Percentiles rank a stretch among this genome's conserved stretches.
phyloP scores from a whole-genome alignment of 371 early-diverging fungal species.

The Smittium culicis region DNA sequence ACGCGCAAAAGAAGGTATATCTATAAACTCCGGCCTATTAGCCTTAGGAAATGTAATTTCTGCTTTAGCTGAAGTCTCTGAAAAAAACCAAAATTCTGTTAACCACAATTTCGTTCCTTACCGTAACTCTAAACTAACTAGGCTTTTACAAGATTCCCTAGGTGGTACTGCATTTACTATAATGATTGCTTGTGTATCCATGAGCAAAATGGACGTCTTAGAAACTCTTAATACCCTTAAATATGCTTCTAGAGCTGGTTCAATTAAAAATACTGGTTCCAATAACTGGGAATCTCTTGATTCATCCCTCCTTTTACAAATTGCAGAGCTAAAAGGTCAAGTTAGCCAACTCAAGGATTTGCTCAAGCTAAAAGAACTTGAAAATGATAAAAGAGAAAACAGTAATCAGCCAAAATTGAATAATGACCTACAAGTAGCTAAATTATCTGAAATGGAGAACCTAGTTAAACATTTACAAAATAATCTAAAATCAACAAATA shows the following conservation, averaged over 20 bases:
- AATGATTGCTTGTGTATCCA: constrained; percentile 72
- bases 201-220: constrained; percentile 43
- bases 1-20: constrained; percentile 91
- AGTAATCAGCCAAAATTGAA: not conserved
- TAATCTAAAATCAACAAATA: constrained; percentile 29
- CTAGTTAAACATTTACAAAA: constrained; percentile 25
- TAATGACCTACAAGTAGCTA: not conserved
- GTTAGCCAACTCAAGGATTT: constrained; percentile 31
- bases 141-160: constrained; percentile 87
- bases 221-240: constrained; percentile 80
- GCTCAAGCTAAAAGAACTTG: constrained; percentile 6
- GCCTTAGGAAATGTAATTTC: constrained; percentile 98
- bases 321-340: constrained; percentile 53
- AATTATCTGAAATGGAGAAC: constrained; percentile 3
- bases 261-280: constrained; percentile 49
- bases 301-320: constrained; percentile 51
- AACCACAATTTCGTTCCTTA: constrained; percentile 58
- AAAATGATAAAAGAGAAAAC: not conserved
- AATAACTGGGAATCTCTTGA: constrained; percentile 18
- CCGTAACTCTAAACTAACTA: constrained; percentile 95
- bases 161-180: constrained; percentile 84
- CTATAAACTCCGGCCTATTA: constrained; percentile 94
- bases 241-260: constrained; percentile 69
- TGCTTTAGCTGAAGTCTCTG: constrained; percentile 82
- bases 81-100: constrained; percentile 35